phyloP scores from a whole-genome alignment of 2,329 filamentous ascomycete genomes.

The Epichloe aotearoae region DNA sequence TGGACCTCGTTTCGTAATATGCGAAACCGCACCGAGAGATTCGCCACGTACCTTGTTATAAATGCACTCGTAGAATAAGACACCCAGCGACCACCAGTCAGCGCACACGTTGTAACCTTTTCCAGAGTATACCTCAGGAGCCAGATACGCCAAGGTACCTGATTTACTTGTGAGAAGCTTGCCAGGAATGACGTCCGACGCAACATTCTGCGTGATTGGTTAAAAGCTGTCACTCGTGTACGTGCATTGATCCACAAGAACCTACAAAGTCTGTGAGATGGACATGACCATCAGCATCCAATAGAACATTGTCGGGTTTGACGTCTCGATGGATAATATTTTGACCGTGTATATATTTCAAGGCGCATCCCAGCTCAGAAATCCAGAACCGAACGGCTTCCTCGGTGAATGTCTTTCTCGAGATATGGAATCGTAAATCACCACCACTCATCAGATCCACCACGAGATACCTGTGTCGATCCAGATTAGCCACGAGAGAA shows the following conservation, averaged over 20 bases:
- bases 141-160: slow-evolving; percentile 87
- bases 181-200: slow-evolving; percentile 76
- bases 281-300: slow-evolving; percentile 84
- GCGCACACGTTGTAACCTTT: slow-evolving; percentile 81
- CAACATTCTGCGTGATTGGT: slow-evolving; percentile 67
- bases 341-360: slow-evolving; percentile 75
- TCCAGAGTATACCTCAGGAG: slow-evolving; percentile 87
- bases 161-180: slow-evolving; percentile 89
- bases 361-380: slow-evolving; percentile 78
- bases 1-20: background rate
- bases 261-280: slow-evolving; percentile 95
- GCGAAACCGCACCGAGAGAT: background rate
- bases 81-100: slow-evolving; percentile 97
- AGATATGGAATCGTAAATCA: slow-evolving; percentile 94
- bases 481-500: background rate
- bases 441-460: slow-evolving; percentile 97
- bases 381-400: slow-evolving; percentile 97
- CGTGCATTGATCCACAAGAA: slow-evolving; percentile 6
- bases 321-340: slow-evolving; percentile 85
- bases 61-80: slow-evolving; percentile 98
- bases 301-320: slow-evolving; percentile 81
- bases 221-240: slow-evolving; percentile 7
- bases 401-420: slow-evolving; percentile 93
- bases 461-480: slow-evolving; percentile 68
- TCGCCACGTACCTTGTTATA: slow-evolving; percentile 71